These are phyloP conservation scores for Xylaria sp. DNA, from an alignment of 2,329 filamentous ascomycete species.

Conservation along the genomic window DNA sequence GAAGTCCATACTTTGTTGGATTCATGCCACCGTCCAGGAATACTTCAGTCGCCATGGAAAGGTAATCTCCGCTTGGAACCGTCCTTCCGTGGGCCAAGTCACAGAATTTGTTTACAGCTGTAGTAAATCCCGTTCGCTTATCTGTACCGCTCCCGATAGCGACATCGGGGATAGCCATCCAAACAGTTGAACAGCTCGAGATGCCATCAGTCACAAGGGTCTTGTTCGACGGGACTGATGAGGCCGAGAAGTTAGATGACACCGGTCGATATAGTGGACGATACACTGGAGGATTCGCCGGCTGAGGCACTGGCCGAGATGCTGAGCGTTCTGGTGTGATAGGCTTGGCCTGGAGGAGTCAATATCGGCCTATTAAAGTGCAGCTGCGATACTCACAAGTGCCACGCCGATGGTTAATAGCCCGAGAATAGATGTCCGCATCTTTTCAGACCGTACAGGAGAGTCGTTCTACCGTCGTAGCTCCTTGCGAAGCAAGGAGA, in stretches of 20 bases:
- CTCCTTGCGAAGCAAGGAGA: neutral
- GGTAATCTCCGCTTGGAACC: conserved; percentile 33
- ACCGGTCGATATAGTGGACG: too few relatives aligned
- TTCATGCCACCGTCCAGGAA: conserved; percentile 36
- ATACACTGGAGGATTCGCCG: conserved; percentile 1
- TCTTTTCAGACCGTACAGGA: conserved; percentile 1
- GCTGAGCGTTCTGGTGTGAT: conserved; percentile 6
- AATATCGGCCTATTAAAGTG: conserved; percentile 10
- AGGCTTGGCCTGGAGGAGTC: conserved; percentile 24
- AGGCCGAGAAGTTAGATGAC: conserved; percentile 16
- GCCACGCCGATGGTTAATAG: conserved; percentile 7
- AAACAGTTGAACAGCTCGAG: conserved; percentile 36
- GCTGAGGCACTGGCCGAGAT: neutral
- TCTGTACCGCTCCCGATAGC: conserved; percentile 37
- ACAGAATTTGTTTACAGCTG: conserved; percentile 39
- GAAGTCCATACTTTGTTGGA: conserved; percentile 34
- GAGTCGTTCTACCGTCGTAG: neutral
- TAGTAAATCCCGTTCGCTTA: conserved; percentile 34
- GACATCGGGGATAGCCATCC: conserved; percentile 39
- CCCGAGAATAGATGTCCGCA: conserved; percentile 12
- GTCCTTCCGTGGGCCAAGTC: conserved; percentile 30
- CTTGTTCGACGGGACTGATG: conserved; percentile 2
- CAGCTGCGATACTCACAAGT: conserved; percentile 17
- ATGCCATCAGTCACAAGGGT: conserved; percentile 33
- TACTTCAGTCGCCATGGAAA: conserved; percentile 41